Base-by-base conservation (phyloP, 139 green algal species). In the Pleodorina starrii region DNA sequence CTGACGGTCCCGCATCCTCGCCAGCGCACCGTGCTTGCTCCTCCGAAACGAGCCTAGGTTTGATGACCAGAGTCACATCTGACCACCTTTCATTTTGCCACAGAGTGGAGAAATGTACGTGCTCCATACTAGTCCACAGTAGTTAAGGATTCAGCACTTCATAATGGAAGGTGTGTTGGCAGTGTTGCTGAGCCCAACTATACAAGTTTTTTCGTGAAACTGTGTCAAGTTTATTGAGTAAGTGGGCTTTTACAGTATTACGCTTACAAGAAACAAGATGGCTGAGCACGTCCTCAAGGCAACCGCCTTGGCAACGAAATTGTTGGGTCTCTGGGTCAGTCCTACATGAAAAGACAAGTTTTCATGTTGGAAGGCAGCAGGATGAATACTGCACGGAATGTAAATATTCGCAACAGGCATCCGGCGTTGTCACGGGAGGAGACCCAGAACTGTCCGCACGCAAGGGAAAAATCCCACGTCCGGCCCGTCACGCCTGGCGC, bases 41-140 rank as follows among this genome's bases (percentile, higher is more conserved):
- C 9, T 27, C 36, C 25, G 16, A 19, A 25, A 19, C 29, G 38
- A n/a, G 46, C 16, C 68, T 44, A 10, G 68, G 68, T 48, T 48
- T 76, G 29, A 84, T 80, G 17, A 80, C 3, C 42, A 80, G 42
- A 5, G 72, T 80, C 17, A 80, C 38, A 14, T 80, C 72, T n/a
- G 72, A 80, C 72, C 72, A 80, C 12, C 72, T 42, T 35, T 80
- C 72, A 19, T 80, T 80, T 43, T 48, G 19, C 72, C 72, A 80
- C 14, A 80, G 72, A 36, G 42, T 80, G 12, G 72, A 59, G 72
- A 80, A 80, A 35, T 80, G 40, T 42, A 80, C 40, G 21, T 40
- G 42, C 36, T 76, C 68, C 68, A 76, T 73, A 73, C 32, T 73
- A 23, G 63, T 36, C 63, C 63, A 36, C 25, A 23, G 29, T 32